These are phyloP conservation scores for Coemansia sp. DNA, from an alignment of 192 early-diverging fungal species.

Conservation along the genomic window DNA sequence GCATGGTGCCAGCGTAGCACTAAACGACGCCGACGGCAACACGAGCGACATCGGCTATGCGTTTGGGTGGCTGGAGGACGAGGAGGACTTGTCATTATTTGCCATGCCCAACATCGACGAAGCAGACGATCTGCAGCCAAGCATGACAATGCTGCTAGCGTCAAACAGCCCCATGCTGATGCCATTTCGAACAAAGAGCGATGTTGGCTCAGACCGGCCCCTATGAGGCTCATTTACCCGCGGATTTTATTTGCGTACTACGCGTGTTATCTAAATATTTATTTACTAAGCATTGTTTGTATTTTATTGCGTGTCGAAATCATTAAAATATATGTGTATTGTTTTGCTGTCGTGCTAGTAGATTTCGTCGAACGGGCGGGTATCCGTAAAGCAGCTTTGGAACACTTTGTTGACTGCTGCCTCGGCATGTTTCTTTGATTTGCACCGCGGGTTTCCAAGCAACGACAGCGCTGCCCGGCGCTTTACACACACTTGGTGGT, in stretches of 20 bases:
- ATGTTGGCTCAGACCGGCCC: slow-evolving; percentile 5
- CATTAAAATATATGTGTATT: neutral
- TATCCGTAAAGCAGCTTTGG: slow-evolving; percentile 88
- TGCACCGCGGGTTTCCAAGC: slow-evolving; percentile 71
- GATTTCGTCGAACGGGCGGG: slow-evolving; percentile 95
- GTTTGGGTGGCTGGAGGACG: slow-evolving; percentile 53
- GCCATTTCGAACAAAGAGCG: slow-evolving; percentile 18
- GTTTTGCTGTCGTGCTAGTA: slow-evolving; percentile 35
- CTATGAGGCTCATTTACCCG: neutral
- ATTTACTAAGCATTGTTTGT: neutral
- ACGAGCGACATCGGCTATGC: slow-evolving; percentile 31
- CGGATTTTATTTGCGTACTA: neutral
- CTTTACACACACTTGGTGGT: slow-evolving; percentile 84
- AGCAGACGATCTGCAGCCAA: slow-evolving; percentile 17
- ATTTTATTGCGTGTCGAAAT: neutral
- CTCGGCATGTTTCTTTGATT: slow-evolving; percentile 74
- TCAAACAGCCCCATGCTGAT: slow-evolving; percentile 43
- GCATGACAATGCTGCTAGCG: slow-evolving; percentile 44
- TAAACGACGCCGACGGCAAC: neutral
- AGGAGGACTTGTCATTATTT: slow-evolving; percentile 47
- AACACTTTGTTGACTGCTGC: slow-evolving; percentile 85
- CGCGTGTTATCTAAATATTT: neutral
- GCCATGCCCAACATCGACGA: slow-evolving; percentile 32
- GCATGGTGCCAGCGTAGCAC: neutral
- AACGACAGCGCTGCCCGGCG: slow-evolving; percentile 83